These are phyloP conservation scores for Sarocladium oryzae DNA, from an alignment of 2,329 filamentous ascomycete species.

Conservation along the genomic window DNA sequence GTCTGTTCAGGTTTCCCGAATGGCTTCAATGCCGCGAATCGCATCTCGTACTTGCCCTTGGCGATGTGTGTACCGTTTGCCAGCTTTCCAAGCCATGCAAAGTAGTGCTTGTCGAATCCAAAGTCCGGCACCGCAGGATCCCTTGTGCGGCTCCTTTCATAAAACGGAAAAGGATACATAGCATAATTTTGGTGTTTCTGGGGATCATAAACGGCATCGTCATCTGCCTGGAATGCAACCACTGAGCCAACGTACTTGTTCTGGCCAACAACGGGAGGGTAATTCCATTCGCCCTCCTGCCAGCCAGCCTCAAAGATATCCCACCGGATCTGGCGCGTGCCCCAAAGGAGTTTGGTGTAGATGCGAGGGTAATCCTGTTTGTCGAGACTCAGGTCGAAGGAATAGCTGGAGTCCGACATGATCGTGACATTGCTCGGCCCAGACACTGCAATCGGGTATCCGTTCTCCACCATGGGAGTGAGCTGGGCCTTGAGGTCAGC, in stretches of 20 bases:
- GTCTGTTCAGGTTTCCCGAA: conserved; percentile 15
- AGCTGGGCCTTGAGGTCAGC: conserved; percentile 10
- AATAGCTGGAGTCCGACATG: conserved; percentile 7
- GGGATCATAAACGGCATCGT: conserved; percentile 16
- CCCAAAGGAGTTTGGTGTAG: conserved; percentile 17
- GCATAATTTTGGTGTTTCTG: conserved; percentile 10
- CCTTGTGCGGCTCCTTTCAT: conserved; percentile 13
- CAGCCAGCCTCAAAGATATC: conserved; percentile 22
- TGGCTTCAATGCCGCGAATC: conserved; percentile 21
- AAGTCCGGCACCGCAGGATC: no score
- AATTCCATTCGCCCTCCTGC: conserved; percentile 25
- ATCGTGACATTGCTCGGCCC: neutral
- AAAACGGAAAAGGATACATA: conserved; percentile 9
- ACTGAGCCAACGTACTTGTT: conserved; percentile 10
- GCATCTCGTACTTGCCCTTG: conserved; percentile 13
- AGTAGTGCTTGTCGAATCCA: neutral
- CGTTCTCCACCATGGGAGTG: neutral
- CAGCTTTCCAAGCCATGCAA: conserved; percentile 4
- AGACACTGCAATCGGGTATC: conserved; percentile 11
- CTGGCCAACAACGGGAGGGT: conserved; percentile 20
- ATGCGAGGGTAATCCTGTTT: conserved; percentile 16
- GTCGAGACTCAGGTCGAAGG: conserved; percentile 14
- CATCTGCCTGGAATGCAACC: conserved; percentile 15
- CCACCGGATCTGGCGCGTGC: conserved; percentile 14
- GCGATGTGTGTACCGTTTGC: conserved; percentile 8